Evolutionary conservation across 805 yeast genomes (phyloP), one percentile per base, ranked within the genome.

Genomic region (Kazachstania psychrophila): DNA sequence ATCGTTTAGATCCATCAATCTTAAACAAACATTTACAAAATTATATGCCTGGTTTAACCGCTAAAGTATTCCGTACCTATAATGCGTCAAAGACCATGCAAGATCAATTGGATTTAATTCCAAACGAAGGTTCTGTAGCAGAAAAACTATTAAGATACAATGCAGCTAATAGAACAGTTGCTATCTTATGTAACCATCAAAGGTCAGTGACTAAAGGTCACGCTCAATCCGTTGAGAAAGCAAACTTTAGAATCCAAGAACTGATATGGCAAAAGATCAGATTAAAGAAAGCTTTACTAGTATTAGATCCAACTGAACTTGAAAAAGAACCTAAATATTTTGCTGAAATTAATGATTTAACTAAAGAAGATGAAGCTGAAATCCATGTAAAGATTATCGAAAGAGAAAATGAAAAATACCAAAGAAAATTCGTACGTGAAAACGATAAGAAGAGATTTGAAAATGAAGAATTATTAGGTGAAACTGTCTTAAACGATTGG

Each of bases 71-170:
- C 69, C 94, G 97, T 77, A 88, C 97, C 0, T 88, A 84, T 56
- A 88, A 88, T 63, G 97, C 97, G 1, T 84, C 96, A 1, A 83
- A 84, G 58, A 87, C 96, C 2, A 89, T 88, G 96, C 96, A 88
- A 60, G 94, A 88, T 52, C 95, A 86, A 57, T 61, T 89, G 42
- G 95, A 83, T 54, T 63, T 78, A 50, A 86, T 89, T 47, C 70
- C 79, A n/a, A 82, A 85, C 56, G 81, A 75, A 53, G 96, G 96
- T 19, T 75, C 94, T 0, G 81, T 85, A 4, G 79, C 82, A 17
- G 96, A 88, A 56, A 89, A 86, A 51, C 78, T 88, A 35, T 78
- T 88, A 39, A 77, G 74, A 43, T 88, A 80, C 61, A 88, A 89
- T 61, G 96, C 96, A 15, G 97, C 97, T 1, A 88, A 88, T 58